Evolutionary conservation across 2,329 filamentous ascomycete genomes (phyloP).

Genomic region (Aspergillus hiratsukae): DNA sequence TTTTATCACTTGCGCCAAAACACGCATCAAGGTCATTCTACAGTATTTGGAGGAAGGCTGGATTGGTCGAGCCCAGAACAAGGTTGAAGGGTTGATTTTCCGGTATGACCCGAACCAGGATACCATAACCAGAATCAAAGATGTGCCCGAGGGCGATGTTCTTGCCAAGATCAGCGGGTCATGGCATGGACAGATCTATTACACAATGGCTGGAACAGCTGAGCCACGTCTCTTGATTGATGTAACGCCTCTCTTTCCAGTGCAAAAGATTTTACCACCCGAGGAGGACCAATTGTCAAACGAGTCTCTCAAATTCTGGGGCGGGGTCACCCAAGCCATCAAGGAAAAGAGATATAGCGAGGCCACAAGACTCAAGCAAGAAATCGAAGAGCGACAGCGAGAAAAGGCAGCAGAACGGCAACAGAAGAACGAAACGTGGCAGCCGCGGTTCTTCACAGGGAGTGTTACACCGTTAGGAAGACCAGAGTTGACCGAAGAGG

Average conservation of each 20-base stretch:
- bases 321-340: constrained; percentile 81
- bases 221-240: constrained; percentile 75
- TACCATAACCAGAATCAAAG: constrained; percentile 70
- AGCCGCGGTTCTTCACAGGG: constrained; percentile 80
- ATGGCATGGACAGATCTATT: constrained; percentile 72
- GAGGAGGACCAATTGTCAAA: constrained; percentile 75
- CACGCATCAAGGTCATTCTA: constrained; percentile 83
- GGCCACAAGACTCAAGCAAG: constrained; percentile 82
- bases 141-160: constrained; percentile 80
- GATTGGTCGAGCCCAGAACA: constrained; percentile 87
- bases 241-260: constrained; percentile 74
- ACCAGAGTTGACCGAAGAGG: constrained; percentile 60
- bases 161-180: constrained; percentile 76
- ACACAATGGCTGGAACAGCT: constrained; percentile 46
- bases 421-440: constrained; percentile 64
- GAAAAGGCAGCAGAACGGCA: constrained; percentile 79
- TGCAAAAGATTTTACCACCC: constrained; percentile 74
- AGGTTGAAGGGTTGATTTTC: constrained; percentile 86
- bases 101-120: constrained; percentile 85
- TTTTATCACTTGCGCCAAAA: constrained; percentile 85
- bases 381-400: constrained; percentile 85
- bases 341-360: constrained; percentile 73
- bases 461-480: constrained; percentile 56
- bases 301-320: constrained; percentile 86
- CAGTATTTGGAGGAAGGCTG: constrained; percentile 94